Evolutionary conservation across 1,139 yeast genomes (phyloP).

Genomic region (Nakaseomyces bracarensis): DNA sequence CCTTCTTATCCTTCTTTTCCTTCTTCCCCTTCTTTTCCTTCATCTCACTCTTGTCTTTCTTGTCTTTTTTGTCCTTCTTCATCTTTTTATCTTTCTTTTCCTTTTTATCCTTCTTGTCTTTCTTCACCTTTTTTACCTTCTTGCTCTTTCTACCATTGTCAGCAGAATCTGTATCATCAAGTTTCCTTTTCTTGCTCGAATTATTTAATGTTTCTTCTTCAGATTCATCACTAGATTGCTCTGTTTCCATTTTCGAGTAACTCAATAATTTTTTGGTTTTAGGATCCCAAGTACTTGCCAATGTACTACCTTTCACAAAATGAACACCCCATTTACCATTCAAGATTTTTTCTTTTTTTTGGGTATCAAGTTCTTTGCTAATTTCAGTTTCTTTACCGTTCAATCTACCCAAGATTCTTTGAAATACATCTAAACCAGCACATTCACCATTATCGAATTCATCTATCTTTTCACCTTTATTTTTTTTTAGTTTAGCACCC

Average conservation of each 20-base stretch:
- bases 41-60: neutral
- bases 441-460: constrained; percentile 73
- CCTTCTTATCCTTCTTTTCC: constrained; percentile 27
- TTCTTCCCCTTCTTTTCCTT: constrained; percentile 7
- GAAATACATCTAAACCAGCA: constrained; percentile 89
- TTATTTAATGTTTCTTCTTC: constrained; percentile 14
- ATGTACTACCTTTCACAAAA: constrained; percentile 76
- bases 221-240: constrained; percentile 15
- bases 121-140: constrained; percentile 7
- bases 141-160: constrained; percentile 6
- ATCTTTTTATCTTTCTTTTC: constrained; percentile 5
- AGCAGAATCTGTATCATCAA: constrained; percentile 14
- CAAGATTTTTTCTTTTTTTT: constrained; percentile 56
- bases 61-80: constrained; percentile 4
- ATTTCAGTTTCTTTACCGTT: constrained; percentile 66
- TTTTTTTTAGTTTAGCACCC: constrained; percentile 67
- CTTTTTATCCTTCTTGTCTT: constrained; percentile 6
- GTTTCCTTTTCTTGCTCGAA: constrained; percentile 13
- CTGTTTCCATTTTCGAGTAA: constrained; percentile 23
- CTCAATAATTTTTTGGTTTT: constrained; percentile 39
- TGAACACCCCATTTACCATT: constrained; percentile 81
- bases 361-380: constrained; percentile 52
- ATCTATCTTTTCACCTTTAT: constrained; percentile 40
- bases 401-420: constrained; percentile 76
- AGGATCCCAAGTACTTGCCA: constrained; percentile 80